These are phyloP conservation scores for Salix brachista DNA, from an alignment of 345 rosid genomes.

Conservation along the genomic window DNA sequence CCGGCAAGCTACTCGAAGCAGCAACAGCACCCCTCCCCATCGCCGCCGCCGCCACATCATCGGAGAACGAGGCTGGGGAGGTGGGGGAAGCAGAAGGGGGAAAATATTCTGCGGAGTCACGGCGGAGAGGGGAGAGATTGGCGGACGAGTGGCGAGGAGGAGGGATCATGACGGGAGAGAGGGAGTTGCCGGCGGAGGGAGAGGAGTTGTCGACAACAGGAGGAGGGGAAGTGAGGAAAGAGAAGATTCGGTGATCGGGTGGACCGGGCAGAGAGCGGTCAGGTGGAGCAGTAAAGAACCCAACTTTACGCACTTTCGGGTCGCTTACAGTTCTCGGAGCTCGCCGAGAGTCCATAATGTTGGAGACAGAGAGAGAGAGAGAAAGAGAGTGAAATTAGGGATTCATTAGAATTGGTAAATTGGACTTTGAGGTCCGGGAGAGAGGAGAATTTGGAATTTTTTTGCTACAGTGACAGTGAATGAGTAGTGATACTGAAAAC, in stretches of 20 bases:
- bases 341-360: constrained; percentile 74
- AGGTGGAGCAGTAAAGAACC: constrained; percentile 63
- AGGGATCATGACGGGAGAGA: constrained; percentile 85
- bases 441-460: background rate
- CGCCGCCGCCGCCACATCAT: constrained; percentile 30
- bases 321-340: constrained; percentile 64
- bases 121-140: constrained; percentile 29
- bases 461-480: background rate
- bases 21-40: constrained; percentile 30
- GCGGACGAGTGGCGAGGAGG: constrained; percentile 75
- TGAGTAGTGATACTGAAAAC: background rate
- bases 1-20: constrained; percentile 21
- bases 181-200: constrained; percentile 45
- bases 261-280: constrained; percentile 39
- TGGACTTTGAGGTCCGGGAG: background rate
- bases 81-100: constrained; percentile 33
- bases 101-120: constrained; percentile 3
- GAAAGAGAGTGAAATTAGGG: background rate
- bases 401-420: background rate
- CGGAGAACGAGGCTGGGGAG: constrained; percentile 30
- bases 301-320: constrained; percentile 86
- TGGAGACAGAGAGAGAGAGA: background rate
- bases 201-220: constrained; percentile 43
- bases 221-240: constrained; percentile 25
- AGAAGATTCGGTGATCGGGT: constrained; percentile 35